Evolutionary conservation across 2,329 filamentous ascomycete species (phyloP).

Genomic region (Aspergillus sp.): DNA sequence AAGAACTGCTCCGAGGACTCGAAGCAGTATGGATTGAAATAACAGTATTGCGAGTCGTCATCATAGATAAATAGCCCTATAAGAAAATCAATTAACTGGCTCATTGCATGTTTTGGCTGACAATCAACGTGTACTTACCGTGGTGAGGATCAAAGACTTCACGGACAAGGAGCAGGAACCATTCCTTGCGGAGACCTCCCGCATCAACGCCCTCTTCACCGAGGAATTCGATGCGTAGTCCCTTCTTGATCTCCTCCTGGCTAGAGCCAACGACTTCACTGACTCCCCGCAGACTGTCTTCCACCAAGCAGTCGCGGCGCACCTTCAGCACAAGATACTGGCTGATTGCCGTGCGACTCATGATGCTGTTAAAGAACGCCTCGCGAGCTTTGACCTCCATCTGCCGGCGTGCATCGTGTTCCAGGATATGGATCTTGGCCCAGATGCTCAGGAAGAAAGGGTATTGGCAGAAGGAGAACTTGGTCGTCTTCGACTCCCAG

Average conservation of each 20-base stretch:
- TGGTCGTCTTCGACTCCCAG: slow-evolving; percentile 75
- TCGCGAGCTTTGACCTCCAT: slow-evolving; percentile 88
- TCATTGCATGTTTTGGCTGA: background rate
- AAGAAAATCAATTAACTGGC: slow-evolving; percentile 4
- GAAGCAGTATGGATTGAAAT: slow-evolving; percentile 88
- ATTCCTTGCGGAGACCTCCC: slow-evolving; percentile 87
- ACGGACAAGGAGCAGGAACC: slow-evolving; percentile 84
- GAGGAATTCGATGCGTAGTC: slow-evolving; percentile 77
- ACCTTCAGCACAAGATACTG: slow-evolving; percentile 78
- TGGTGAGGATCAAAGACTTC: slow-evolving; percentile 91
- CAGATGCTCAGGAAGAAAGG: slow-evolving; percentile 90
- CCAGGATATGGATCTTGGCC: slow-evolving; percentile 86
- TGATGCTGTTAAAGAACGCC: slow-evolving; percentile 86
- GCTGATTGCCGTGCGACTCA: slow-evolving; percentile 71
- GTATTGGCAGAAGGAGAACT: slow-evolving; percentile 89
- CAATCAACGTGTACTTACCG: slow-evolving; percentile 56
- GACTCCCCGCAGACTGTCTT: slow-evolving; percentile 82
- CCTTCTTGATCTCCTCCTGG: slow-evolving; percentile 86
- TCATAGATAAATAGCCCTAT: slow-evolving; percentile 89
- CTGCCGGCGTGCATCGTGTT: slow-evolving; percentile 82
- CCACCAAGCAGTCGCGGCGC: slow-evolving; percentile 80
- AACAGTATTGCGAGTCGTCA: slow-evolving; percentile 85
- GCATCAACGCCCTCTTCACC: slow-evolving; percentile 92
- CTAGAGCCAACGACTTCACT: slow-evolving; percentile 81
- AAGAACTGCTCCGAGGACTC: slow-evolving; percentile 93